Evolutionary conservation across 768 basidiomycete species (phyloP), one percentile per base, ranked within the genome.

Genomic region (Heimioporus sp.): DNA sequence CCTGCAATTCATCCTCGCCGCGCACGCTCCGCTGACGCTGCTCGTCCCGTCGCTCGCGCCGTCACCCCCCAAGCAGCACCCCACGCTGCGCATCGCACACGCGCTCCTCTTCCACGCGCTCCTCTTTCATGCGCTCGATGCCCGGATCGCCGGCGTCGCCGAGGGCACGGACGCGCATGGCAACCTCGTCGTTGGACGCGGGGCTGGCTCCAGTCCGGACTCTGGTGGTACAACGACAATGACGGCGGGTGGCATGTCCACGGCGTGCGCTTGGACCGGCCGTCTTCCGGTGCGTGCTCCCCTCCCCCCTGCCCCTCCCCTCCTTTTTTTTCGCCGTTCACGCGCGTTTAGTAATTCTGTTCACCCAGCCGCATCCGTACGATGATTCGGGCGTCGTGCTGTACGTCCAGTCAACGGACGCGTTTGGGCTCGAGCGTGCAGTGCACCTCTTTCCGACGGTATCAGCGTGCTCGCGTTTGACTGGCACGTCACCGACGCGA

Each of bases 391-490:
- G 5, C 7, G 42, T 56, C 6, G 64, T 72, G 38, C 67, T 92
- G 8, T 82, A 92, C 57, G 68, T 93, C 20, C 70, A 84, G 13
- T 82, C 80, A 15, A 78, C 80, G 5, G 82, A 85, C 55, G 56
- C 59, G 1, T 58, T 65, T 2, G 85, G 84, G 3, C 72, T 92
- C 5, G 93, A 95, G 65, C 74, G 83, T 47, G 82, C 79, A 1
- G 66, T 78, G 2, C 79, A 87, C 41, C 69, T 93, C n/a, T 88
- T 95, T 62, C 92, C 93, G 5, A 79, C 90, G 20, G 93, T 17
- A 95, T 92, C 2, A 91, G 91, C 4, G 75, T 92, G 4, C 67
- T 82, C 10, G 76, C 80, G 1, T 89, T 91, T 1, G 88, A 91
- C 60, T 95, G 92, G 90, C 59, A 91, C 8, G 75, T 91, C 16